Evolutionary conservation across 192 early-diverging fungal species (phyloP).

Genomic region (Mycoemilia scoparia): DNA sequence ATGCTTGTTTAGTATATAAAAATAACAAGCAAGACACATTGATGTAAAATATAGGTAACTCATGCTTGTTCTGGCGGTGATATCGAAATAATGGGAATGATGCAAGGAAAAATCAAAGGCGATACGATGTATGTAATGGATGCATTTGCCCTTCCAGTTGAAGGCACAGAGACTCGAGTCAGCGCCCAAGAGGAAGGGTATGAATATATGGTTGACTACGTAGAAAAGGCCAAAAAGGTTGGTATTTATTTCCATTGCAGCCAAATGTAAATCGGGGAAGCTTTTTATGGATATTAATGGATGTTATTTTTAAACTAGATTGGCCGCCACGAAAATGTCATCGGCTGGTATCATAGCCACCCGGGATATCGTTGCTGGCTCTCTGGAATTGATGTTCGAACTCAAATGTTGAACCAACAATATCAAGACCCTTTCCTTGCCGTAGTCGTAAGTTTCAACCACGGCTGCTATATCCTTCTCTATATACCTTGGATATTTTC

Average conservation of each 20-base stretch:
- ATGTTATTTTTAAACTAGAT: no score
- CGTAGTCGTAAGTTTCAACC: no score
- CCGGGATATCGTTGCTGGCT: conserved; percentile 99
- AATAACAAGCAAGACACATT: neutral
- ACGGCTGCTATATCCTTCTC: neutral
- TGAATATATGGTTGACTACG: conserved; percentile 95
- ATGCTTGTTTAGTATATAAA: neutral
- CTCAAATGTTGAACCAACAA: conserved; percentile 88
- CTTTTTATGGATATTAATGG: conserved; percentile 10
- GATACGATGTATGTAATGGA: conserved; percentile 90
- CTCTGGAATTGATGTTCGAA: conserved; percentile 93
- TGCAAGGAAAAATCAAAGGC: conserved; percentile 85
- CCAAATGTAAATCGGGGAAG: neutral
- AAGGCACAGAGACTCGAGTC: conserved; percentile 94
- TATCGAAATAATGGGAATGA: conserved; percentile 94
- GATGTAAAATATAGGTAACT: conserved; percentile 41
- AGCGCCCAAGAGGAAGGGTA: conserved; percentile 83
- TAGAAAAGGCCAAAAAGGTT: conserved; percentile 64
- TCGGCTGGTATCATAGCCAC: conserved; percentile 99
- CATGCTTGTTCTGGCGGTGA: conserved; percentile 93
- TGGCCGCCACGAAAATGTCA: conserved; percentile 78
- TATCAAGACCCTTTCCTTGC: conserved; percentile 90
- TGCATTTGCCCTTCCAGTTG: conserved; percentile 91
- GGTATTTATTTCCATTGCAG: no score
- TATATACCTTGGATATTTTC: neutral